Base-by-base conservation (phyloP, 192 early-diverging fungal genomes). In the Backusella australiensis region DNA sequence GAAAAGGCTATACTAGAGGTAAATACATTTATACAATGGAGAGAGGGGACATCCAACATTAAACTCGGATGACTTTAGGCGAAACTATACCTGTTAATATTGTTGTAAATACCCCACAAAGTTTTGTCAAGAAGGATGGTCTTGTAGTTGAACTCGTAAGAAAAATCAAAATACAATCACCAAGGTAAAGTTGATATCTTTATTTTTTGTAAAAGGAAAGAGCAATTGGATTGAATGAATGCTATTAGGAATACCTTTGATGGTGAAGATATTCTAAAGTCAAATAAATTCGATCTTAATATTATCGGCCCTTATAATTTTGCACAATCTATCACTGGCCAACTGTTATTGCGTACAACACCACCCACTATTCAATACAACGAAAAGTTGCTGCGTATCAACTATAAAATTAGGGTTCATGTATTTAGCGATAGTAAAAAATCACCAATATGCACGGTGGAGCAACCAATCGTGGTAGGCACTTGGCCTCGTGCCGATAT, bases 331-430 rank as follows among this genome's bases (percentile, higher is more conserved):
- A 56, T 76, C 17, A 71, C 75, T 5, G 42, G 69, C 8, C 75
- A 76, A 26, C 42, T 76, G 34, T 71, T 76, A 53, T 71, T 76
- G 11, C 39, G 34, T 36, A n/a, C 80, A 0, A 81, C 80, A 15
- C 80, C 80, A 39, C 80, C 80, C 7, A 75, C 80, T 1, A 81
- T 81, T 56, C 73, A 67, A 29, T 77, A 72, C 17, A 81, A 81
- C 23, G 73, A 77, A 36, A 77, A 70, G 14, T 59, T 56, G 2
- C 34, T 81, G 26, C 67, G 46, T 44, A 69, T 81, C 6, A 73
- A 78, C 17, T 81, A 81, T 52, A 77, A 81, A 59, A 68, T 78
- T 21, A 67, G 80, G 12, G 59, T 75, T 41, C 67, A 73, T 7
- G 41, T 81, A 53, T 69, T 67, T 6, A 65, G 74, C 11, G 59